Evolutionary conservation across 768 basidiomycete species (phyloP), one percentile per base, ranked within the genome.

Genomic region (Lactarius hengduanensis): DNA sequence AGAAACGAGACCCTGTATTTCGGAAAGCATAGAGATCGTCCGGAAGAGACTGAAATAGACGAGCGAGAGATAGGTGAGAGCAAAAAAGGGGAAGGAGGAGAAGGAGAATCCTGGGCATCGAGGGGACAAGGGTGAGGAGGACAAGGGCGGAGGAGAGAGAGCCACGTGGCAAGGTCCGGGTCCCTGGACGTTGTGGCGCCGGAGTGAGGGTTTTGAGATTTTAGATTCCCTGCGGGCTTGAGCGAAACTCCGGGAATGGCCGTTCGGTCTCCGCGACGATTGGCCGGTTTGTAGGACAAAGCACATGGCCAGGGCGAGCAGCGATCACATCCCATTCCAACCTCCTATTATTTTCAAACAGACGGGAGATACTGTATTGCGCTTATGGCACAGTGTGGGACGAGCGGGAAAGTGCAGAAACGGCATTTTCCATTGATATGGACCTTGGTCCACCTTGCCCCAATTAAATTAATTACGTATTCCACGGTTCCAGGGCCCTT

Each of bases 11-110:
- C 87, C 50, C 85, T 83, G 74, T 85, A 90, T 74, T 94, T 94
- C 69, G 92, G 93, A 74, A 88, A 92, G 92, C 88, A 75, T 86
- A 84, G 18, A 86, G 80, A 72, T 94, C 92, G 71, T 93, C 89
- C 34, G 92, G 91, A 56, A 92, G 81, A 10, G 88, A 85, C 73
- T 91, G 87, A 34, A 87, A 74, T n/a, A 79, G 50, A 53, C 72
- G 64, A 13, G 61, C 66, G 70, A 61, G 54, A 15, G 60, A 61
- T 34, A 72, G 40, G 4, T 60, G 50, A 6, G 70, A 67, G 32
- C 3, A 3, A 28, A 61, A 15, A 43, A 56, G 18, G 56, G 63
- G 26, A 40, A 54, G 41, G 62, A 61, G 20, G n/a, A 50, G 26
- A 57, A 28, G 50, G 50, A 26, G 50, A 26, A 53, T 26, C 13